phyloP scores from a whole-genome alignment of 2,329 filamentous ascomycete genomes.

The Alternaria consortialis region DNA sequence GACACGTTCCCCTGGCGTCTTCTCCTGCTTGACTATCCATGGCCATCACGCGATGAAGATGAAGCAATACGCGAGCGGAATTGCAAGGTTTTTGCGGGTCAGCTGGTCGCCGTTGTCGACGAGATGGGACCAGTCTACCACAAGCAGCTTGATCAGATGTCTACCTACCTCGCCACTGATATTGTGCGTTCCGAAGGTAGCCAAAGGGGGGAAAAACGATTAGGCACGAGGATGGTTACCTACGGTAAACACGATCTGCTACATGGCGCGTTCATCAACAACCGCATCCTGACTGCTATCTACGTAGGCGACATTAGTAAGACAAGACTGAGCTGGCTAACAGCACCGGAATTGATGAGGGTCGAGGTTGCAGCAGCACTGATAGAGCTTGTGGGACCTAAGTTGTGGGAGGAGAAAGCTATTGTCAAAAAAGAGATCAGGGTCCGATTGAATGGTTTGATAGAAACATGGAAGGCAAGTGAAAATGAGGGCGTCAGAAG shows the following conservation, averaged over 20 bases:
- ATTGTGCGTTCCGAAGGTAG: background rate
- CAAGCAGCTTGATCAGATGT: conserved; percentile 18
- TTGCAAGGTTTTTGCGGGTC: conserved; percentile 29
- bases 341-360: conserved; percentile 29
- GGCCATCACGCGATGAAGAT: background rate
- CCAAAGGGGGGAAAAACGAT: background rate
- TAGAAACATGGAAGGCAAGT: conserved; percentile 28
- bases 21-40: conserved; percentile 37
- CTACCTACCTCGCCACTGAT: conserved; percentile 5
- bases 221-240: background rate
- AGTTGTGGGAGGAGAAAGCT: background rate
- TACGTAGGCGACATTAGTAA: conserved; percentile 36
- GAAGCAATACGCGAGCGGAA: conserved; percentile 13
- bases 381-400: conserved; percentile 4
- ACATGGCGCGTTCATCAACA: conserved; percentile 17
- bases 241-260: conserved; percentile 5
- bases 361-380: conserved; percentile 37
- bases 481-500: conserved; percentile 41
- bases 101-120: conserved; percentile 24
- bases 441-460: conserved; percentile 17
- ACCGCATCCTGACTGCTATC: conserved; percentile 24
- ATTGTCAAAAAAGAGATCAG: conserved; percentile 4
- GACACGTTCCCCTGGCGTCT: conserved; percentile 38
- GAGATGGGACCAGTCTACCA: conserved; percentile 30
- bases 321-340: conserved; percentile 34